Evolutionary conservation across 2,329 filamentous ascomycete species (phyloP).

Genomic region (Mycogone perniciosa): DNA sequence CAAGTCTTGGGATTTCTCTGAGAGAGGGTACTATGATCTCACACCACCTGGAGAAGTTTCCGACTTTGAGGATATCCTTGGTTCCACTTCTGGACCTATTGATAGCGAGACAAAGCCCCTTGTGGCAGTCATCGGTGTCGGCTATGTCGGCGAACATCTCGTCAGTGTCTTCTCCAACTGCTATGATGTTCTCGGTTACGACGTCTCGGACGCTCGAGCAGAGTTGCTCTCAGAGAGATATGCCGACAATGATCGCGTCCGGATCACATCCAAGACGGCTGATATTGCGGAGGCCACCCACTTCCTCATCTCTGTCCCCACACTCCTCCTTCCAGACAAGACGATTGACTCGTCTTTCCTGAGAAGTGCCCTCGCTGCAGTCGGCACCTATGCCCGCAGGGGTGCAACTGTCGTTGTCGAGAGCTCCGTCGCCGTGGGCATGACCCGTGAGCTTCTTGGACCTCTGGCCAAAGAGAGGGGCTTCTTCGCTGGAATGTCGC

Average conservation of each 20-base stretch:
- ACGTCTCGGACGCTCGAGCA: constrained; percentile 37
- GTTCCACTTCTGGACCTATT: constrained; percentile 2
- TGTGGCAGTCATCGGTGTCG: constrained; percentile 46
- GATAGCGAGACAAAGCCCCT: constrained; percentile 22
- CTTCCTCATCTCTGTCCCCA: constrained; percentile 49
- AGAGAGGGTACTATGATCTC: constrained; percentile 25
- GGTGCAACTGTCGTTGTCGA: constrained; percentile 47
- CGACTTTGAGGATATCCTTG: constrained; percentile 19
- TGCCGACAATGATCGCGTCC: constrained; percentile 21
- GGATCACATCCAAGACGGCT: constrained; percentile 32
- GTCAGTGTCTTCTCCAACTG: constrained; percentile 35
- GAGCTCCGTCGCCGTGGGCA: constrained; percentile 48
- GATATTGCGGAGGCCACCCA: constrained; percentile 40
- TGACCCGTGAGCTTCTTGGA: constrained; percentile 44
- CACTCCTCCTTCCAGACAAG: constrained; percentile 40
- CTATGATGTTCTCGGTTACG: constrained; percentile 42
- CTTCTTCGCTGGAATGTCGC: constrained; percentile 45
- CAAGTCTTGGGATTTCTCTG: constrained; percentile 20
- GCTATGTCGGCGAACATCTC: constrained; percentile 47
- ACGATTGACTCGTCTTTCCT: constrained; percentile 43
- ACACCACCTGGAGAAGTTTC: constrained; percentile 29
- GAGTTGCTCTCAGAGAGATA: constrained; percentile 27
- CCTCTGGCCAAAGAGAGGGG: constrained; percentile 36
- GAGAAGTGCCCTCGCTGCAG: constrained; percentile 35
- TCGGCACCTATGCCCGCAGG: constrained; percentile 34